These are phyloP conservation scores for Quercus agrifolia DNA, from an alignment of 306 rosid species.

Conservation along the genomic window DNA sequence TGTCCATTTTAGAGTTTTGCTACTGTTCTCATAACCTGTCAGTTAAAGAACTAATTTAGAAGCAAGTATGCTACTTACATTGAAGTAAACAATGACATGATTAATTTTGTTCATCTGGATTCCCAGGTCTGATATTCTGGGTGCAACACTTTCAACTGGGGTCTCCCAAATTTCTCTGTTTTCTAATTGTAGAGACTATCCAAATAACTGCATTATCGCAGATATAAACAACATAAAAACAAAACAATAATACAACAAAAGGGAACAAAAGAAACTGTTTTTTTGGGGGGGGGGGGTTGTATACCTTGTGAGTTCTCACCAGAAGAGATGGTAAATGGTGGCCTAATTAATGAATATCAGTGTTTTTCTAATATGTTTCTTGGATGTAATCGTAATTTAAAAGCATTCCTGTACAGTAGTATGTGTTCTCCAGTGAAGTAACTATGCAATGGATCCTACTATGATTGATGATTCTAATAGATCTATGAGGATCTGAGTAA, in stretches of 20 bases:
- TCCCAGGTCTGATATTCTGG: background rate
- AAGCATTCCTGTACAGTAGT: background rate
- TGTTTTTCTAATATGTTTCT: background rate
- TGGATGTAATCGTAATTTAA: background rate
- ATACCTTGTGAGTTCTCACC: no score
- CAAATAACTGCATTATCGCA: background rate
- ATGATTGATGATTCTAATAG: background rate
- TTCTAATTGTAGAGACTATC: background rate
- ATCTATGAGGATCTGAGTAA: background rate
- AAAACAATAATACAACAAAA: no score
- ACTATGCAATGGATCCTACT: background rate
- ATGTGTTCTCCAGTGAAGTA: background rate
- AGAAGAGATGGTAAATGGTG: no score
- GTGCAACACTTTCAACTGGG: background rate
- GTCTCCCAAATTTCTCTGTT: background rate
- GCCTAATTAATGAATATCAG: background rate
- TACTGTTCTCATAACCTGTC: background rate
- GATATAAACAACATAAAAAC: background rate
- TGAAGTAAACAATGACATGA: background rate
- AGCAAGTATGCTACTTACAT: background rate
- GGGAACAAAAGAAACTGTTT: no score
- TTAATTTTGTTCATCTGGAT: background rate
- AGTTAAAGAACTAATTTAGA: background rate
- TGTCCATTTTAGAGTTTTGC: no score
- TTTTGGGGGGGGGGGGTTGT: no score